These are phyloP conservation scores for Pholiota adiposa DNA, from an alignment of 1,284 basidiomycete genomes.

Conservation along the genomic window DNA sequence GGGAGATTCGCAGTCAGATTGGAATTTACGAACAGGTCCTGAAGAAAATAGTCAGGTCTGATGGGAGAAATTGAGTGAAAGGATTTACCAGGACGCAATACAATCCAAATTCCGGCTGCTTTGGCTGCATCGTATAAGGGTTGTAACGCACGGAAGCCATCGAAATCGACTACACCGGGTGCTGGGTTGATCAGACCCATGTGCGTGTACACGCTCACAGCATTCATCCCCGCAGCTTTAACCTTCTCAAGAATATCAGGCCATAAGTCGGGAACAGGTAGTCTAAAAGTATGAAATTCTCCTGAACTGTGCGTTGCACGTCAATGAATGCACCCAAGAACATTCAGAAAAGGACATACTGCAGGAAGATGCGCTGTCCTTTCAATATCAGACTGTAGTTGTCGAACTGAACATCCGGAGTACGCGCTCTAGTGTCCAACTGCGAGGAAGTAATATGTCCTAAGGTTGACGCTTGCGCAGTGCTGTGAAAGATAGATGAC, in stretches of 20 bases:
- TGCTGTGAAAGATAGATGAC: constrained; percentile 2
- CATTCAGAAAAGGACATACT: constrained; percentile 41
- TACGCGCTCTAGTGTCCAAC: constrained; percentile 16
- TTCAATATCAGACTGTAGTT: constrained; percentile 58
- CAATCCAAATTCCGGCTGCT: constrained; percentile 65
- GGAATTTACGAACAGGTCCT: constrained; percentile 37
- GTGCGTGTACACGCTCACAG: constrained; percentile 73
- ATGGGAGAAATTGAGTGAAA: neutral
- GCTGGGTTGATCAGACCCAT: constrained; percentile 80
- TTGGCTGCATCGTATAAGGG: constrained; percentile 68
- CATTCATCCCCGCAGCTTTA: constrained; percentile 82
- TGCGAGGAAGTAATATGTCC: constrained; percentile 6
- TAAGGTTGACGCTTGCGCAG: neutral
- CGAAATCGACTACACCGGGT: constrained; percentile 74
- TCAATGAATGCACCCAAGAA: neutral
- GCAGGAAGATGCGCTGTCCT: constrained; percentile 57
- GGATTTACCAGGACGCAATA: constrained; percentile 60
- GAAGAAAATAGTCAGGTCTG: neutral
- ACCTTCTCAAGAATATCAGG: constrained; percentile 82
- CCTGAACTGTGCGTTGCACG: constrained; percentile 45
- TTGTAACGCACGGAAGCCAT: constrained; percentile 70
- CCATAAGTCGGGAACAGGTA: constrained; percentile 83
- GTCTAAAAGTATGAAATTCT: constrained; percentile 84
- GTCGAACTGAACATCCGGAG: constrained; percentile 57
- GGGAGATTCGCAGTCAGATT: neutral